A percentile compares a stretch with the other conserved stretches of the same genome.
Evolutionary conservation across 495 filamentous ascomycete species (phyloP).

Genomic region (Poronia punctata): DNA sequence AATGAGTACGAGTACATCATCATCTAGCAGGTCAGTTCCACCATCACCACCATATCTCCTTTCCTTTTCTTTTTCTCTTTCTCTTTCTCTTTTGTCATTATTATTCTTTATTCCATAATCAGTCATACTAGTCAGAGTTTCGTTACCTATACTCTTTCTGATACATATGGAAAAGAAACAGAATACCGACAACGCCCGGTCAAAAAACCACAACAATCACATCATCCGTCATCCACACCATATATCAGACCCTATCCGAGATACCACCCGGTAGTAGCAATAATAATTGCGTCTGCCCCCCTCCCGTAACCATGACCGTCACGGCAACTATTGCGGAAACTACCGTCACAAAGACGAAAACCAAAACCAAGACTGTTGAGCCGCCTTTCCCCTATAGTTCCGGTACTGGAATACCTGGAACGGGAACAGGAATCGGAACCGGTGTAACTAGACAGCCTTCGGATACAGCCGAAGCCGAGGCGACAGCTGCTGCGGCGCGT

Average conservation of each 20-base stretch:
- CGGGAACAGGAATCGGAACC: conserved; percentile 2
- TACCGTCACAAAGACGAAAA: conserved; percentile 25
- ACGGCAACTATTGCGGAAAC: conserved; percentile 10
- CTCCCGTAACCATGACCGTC: conserved; percentile 9
- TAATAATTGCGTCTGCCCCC: conserved; percentile 1
- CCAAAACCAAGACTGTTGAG: conserved; percentile 18
- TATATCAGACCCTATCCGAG: neutral
- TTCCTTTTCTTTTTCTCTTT: conserved; percentile 2
- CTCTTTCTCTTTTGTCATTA: too few relatives aligned
- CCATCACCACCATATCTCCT: conserved; percentile 7
- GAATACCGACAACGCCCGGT: too few relatives aligned
- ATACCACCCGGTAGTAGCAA: neutral
- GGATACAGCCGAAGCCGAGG: conserved; percentile 5
- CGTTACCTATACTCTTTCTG: too few relatives aligned
- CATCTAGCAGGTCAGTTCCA: conserved; percentile 19
- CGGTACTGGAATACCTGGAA: conserved; percentile 9
- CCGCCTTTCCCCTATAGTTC: conserved; percentile 18
- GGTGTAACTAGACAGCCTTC: neutral
- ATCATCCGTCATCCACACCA: conserved; percentile 6
- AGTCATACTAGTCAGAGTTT: too few relatives aligned
- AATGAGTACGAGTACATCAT: conserved; percentile 2
- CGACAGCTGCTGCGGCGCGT: conserved; percentile 9
- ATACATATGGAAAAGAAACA: too few relatives aligned
- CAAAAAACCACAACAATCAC: conserved; percentile 9
- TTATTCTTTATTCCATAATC: too few relatives aligned